Evolutionary conservation across 2,329 filamentous ascomycete genomes (phyloP).

Genomic region (Ophiocordyceps camponoti-floridani): DNA sequence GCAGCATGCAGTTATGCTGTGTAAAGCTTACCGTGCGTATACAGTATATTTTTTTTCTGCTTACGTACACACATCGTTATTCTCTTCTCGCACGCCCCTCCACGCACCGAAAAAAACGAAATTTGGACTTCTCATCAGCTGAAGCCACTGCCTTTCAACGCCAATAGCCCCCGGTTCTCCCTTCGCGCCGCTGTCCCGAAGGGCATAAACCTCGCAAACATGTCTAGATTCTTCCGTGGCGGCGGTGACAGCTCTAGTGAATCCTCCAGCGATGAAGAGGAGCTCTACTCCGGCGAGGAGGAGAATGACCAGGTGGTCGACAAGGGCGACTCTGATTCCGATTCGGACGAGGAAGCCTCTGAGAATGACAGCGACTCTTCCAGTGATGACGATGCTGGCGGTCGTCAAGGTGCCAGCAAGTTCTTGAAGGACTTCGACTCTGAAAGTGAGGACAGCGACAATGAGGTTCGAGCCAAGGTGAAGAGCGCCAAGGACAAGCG

Average conservation of each 20-base stretch:
- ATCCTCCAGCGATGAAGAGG: slow-evolving; percentile 90
- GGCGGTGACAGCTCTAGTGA: slow-evolving; percentile 87
- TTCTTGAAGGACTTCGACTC: slow-evolving; percentile 65
- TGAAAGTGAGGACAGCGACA: slow-evolving; percentile 73
- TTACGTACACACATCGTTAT: slow-evolving; percentile 15
- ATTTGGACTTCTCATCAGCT: slow-evolving; percentile 10
- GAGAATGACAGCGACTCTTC: slow-evolving; percentile 35
- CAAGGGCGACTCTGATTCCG: slow-evolving; percentile 18
- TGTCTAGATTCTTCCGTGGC: slow-evolving; percentile 96
- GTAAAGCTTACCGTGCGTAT: not conserved
- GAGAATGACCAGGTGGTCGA: slow-evolving; percentile 23
- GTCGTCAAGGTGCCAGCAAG: slow-evolving; percentile 53
- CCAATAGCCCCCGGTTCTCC: not conserved
- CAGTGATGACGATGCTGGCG: slow-evolving; percentile 46
- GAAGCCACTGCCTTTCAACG: slow-evolving; percentile 3
- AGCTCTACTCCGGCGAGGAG: slow-evolving; percentile 52
- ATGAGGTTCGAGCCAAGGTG: slow-evolving; percentile 69
- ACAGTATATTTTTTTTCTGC: slow-evolving; percentile 8
- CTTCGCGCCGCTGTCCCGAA: not conserved
- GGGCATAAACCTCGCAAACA: slow-evolving; percentile 26
- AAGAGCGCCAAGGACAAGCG: slow-evolving; percentile 99
- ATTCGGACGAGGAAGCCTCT: slow-evolving; percentile 26
- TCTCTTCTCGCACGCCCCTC: slow-evolving; percentile 14
- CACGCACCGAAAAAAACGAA: slow-evolving; percentile 25
- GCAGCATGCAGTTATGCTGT: not conserved